phyloP scores from a whole-genome alignment of 169 alveolate species.

The Cryptosporidium ryanae region DNA sequence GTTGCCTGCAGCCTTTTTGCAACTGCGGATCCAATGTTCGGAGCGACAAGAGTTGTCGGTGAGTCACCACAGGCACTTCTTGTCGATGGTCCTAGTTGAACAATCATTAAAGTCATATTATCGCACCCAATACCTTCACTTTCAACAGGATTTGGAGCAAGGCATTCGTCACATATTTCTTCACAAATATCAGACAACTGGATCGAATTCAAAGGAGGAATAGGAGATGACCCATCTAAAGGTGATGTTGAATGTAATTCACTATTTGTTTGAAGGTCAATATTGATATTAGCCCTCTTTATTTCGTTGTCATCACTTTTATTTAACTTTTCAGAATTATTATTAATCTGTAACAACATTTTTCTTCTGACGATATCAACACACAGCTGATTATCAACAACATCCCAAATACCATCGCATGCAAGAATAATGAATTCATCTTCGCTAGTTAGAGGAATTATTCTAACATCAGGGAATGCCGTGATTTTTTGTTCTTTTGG shows the following conservation, averaged over 20 bases:
- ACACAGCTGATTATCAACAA: conserved; percentile 91
- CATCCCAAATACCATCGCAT: conserved; percentile 99
- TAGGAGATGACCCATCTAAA: conserved; percentile 51
- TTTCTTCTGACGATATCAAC: conserved; percentile 86
- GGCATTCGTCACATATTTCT: conserved; percentile 88
- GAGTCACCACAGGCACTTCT: conserved; percentile 59
- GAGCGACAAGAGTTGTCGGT: conserved; percentile 22
- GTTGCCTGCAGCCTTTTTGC: conserved; percentile 57
- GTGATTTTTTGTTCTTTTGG: conserved; percentile 93
- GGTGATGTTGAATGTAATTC: conserved; percentile 6
- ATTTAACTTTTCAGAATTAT: conserved; percentile 7
- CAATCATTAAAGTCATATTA: conserved; percentile 93
- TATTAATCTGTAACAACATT: conserved; percentile 61
- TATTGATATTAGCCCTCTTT: conserved; percentile 10
- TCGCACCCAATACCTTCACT: conserved; percentile 94
- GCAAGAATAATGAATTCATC: conserved; percentile 97
- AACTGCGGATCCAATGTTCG: conserved; percentile 55
- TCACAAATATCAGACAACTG: conserved; percentile 85
- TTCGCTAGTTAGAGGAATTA: conserved; percentile 83
- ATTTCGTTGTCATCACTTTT: conserved; percentile 21
- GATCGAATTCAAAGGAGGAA: conserved; percentile 62
- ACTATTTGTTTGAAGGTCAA: background rate
- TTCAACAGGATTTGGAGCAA: conserved; percentile 87
- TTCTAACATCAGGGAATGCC: conserved; percentile 94
- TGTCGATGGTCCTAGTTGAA: conserved; percentile 80